Base-by-base conservation (phyloP, 768 basidiomycete species). In the Lentinula edodes region DNA sequence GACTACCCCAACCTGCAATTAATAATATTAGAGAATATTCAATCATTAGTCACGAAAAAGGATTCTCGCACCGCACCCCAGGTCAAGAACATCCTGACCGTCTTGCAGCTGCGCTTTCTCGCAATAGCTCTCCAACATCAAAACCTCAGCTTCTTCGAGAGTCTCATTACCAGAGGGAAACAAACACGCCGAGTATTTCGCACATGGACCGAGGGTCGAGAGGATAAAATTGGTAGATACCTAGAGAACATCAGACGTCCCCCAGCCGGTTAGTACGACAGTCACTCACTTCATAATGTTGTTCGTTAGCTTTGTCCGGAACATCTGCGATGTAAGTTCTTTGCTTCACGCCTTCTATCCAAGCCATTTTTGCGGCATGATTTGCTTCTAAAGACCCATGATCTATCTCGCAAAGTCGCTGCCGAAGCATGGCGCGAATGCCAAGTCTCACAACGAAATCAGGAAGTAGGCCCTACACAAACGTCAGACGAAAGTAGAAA, bases 271-370 rank as follows among this genome's bases (percentile, higher is more conserved):
- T 62, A 52, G 58, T 42, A 35, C 23, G 2, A 46, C 2, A 35
- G 13, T 41, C 13, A 41, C 32, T 65, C 61, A 86, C 87, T 75
- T 90, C 87, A 69, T 90, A 90, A 66, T 90, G 87, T 69, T 89
- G 88, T 67, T 89, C 84, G 64, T 90, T 90, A n/a, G 87, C 88
- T 67, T 86, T 86, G 42, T 83, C 79, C 0, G 87, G 80, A 9
- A 82, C 76, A 62, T 83, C 85, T 2, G 87, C 87, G 61, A 89
- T 88, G 28, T 75, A 78, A 2, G 64, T 67, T 15, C 82, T 72
- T 0, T 76, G 73, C 23, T 80, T 78, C 28, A 88, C 81, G 51
- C 67, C 77, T 60, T 46, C 80, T 43, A 90, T 86, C 79, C 82
- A 88, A 52, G 78, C 72, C 84, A 88, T 86, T 68, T 89, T 89